These are phyloP conservation scores for Scleroderma citrinum DNA, from an alignment of 768 basidiomycete species.

Conservation along the genomic window DNA sequence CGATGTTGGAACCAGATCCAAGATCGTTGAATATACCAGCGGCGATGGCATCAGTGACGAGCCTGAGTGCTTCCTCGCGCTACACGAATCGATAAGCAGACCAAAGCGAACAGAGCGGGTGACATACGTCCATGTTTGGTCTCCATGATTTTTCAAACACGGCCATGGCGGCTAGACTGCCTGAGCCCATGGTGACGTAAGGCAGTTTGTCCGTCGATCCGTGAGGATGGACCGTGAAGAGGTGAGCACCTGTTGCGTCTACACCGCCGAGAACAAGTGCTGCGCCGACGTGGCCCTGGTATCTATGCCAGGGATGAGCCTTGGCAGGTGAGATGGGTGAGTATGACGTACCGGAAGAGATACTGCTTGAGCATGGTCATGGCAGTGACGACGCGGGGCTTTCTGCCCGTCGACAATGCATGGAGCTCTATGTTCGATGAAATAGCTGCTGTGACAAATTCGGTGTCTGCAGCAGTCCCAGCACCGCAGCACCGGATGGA, in stretches of 20 bases:
- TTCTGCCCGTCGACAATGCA: conserved; percentile 81
- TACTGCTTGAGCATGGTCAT: conserved; percentile 99
- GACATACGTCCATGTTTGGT: conserved; percentile 72
- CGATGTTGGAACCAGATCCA: conserved; percentile 97
- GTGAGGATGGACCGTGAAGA: conserved; percentile 94
- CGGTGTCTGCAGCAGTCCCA: conserved; percentile 98
- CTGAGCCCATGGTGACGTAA: conserved; percentile 98
- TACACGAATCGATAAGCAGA: conserved; percentile 27
- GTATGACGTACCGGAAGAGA: conserved; percentile 66
- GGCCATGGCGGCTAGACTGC: conserved; percentile 95
- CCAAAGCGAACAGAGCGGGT: background rate
- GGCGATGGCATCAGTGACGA: conserved; percentile 83
- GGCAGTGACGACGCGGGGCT: conserved; percentile 91
- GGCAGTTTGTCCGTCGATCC: conserved; percentile 98
- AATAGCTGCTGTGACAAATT: conserved; percentile 91
- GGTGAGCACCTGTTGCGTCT: conserved; percentile 88
- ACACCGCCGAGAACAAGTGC: conserved; percentile 96
- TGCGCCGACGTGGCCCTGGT: conserved; percentile 93
- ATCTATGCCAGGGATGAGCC: conserved; percentile 38
- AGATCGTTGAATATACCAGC: conserved; percentile 99
- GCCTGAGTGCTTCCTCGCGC: conserved; percentile 73
- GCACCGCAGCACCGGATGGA: conserved; percentile 97
- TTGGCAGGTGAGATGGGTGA: background rate
- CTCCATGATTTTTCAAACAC: conserved; percentile 89
- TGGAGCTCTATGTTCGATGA: conserved; percentile 96